These are phyloP conservation scores for Coemansia reversa DNA, from an alignment of 192 early-diverging fungal species.

Conservation along the genomic window DNA sequence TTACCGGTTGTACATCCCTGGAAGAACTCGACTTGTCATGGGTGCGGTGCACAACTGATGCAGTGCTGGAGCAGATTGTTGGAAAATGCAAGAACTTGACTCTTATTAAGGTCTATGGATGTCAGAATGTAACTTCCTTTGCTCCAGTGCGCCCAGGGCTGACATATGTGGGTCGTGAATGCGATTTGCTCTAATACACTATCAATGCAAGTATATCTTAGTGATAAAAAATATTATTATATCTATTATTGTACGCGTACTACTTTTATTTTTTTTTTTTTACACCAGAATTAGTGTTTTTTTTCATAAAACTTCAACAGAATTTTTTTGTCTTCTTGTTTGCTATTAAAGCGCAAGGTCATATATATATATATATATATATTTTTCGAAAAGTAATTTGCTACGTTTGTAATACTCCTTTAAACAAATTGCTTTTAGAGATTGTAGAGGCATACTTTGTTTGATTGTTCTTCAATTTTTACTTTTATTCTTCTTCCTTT, in stretches of 20 bases:
- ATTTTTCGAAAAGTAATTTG: no score
- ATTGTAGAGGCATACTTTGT: no score
- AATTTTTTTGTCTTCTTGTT: background rate
- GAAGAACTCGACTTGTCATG: constrained; percentile 68
- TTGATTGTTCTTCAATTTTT: no score
- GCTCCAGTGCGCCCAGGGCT: constrained; percentile 56
- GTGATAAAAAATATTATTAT: background rate
- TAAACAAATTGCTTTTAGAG: background rate
- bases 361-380: no score
- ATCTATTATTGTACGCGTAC: background rate
- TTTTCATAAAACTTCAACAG: background rate
- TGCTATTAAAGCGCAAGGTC: background rate
- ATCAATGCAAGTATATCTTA: background rate
- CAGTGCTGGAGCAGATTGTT: constrained; percentile 62
- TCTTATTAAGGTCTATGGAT: constrained; percentile 71
- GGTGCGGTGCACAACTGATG: constrained; percentile 74
- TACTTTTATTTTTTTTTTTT: no score
- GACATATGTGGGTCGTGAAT: constrained; percentile 58
- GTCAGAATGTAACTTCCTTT: constrained; percentile 61
- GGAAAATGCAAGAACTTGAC: constrained; percentile 51
- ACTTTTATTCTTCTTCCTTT: no score
- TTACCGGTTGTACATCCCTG: constrained; percentile 51
- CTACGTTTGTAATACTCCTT: no score
- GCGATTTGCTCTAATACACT: constrained; percentile 49
- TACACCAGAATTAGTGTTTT: no score